These are phyloP conservation scores for Cairneyella variabilis DNA, from an alignment of 495 filamentous ascomycete species.

Conservation along the genomic window DNA sequence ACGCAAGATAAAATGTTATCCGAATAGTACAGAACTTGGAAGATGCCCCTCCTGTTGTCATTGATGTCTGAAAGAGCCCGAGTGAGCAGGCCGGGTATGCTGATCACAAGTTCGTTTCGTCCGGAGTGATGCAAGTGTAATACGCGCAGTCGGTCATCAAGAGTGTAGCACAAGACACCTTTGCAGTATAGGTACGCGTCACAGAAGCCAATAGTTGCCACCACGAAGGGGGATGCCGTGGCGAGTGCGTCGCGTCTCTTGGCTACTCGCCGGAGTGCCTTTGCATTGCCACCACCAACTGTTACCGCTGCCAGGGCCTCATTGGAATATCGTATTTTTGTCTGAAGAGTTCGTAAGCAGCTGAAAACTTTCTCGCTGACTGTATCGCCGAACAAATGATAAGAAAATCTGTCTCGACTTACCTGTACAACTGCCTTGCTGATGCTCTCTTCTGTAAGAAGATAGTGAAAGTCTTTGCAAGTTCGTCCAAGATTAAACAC, in stretches of 20 bases:
- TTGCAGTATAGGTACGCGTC: constrained; percentile 59
- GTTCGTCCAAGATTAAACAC: constrained; percentile 44
- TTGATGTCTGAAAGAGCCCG: constrained; percentile 21
- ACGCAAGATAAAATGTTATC: constrained; percentile 59
- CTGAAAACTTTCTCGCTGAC: constrained; percentile 10
- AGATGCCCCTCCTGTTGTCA: constrained; percentile 35
- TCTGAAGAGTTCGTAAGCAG: constrained; percentile 36
- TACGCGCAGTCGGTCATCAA: constrained; percentile 55
- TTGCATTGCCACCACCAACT: constrained; percentile 43
- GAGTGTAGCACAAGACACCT: constrained; percentile 60
- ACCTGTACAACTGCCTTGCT: constrained; percentile 32
- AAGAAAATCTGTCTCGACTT: constrained; percentile 2
- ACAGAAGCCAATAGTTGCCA: constrained; percentile 55
- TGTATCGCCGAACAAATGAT: constrained; percentile 9
- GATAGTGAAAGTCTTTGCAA: constrained; percentile 47
- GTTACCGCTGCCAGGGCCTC: constrained; percentile 52
- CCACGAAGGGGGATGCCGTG: constrained; percentile 58
- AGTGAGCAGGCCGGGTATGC: constrained; percentile 46
- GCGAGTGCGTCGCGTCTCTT: constrained; percentile 60
- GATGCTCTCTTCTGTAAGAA: constrained; percentile 58
- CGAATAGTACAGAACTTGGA: constrained; percentile 59
- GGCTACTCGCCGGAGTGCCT: constrained; percentile 54
- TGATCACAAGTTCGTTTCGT: constrained; percentile 54
- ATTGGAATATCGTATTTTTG: constrained; percentile 48
- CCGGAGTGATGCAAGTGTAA: constrained; percentile 51